Evolutionary conservation across 2,329 filamentous ascomycete genomes (phyloP), one percentile per base, ranked within the genome.

Genomic region (Scedosporium apiospermum): DNA sequence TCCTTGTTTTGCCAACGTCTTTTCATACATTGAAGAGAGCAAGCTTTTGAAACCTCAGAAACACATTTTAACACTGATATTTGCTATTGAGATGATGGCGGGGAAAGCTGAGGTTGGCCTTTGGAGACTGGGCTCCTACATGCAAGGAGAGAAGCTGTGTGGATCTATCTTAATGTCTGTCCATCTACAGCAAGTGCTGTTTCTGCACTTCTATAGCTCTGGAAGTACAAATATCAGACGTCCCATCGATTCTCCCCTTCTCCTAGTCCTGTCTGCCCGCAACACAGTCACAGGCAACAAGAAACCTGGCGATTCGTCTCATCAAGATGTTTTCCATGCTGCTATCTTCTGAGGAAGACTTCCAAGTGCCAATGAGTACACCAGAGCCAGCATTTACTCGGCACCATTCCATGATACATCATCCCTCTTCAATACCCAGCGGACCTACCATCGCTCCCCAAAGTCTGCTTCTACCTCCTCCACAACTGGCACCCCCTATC

Each of bases 211-310:
- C 34, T 34, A 34, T 41, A n/a, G 16, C 55, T 57, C 55, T 58
- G 5, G n/a, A 23, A 26, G 26, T 61, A 61, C 60, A 61, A 61
- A 61, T 61, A 61, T 57, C 16, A 53, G 23, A 14, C 16, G 6
- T 53, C 44, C n/a, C 59, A n/a, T 18, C 49, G 12, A 6, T 18
- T 38, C 16, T 34, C 3, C 49, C n/a, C 38, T 44, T n/a, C 10
- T 26, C 26, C 14, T 14, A 23, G 44, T 14, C 44, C 14, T 1
- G 6, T 49, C n/a, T 18, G n/a, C 7, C 44, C 21, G 18, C 18
- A 49, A 7, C 18, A 57, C 16, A 58, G 30, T 58, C 57, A 53
- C 59, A 23, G 38, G 27, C 7, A 53, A 49, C 59, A 53, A 16
- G 26, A 23, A 16, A 23, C 46, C 16, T n/a, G 14, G 51, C 12